phyloP scores from a whole-genome alignment of 2,329 filamentous ascomycete species.

The Calycina marina region DNA sequence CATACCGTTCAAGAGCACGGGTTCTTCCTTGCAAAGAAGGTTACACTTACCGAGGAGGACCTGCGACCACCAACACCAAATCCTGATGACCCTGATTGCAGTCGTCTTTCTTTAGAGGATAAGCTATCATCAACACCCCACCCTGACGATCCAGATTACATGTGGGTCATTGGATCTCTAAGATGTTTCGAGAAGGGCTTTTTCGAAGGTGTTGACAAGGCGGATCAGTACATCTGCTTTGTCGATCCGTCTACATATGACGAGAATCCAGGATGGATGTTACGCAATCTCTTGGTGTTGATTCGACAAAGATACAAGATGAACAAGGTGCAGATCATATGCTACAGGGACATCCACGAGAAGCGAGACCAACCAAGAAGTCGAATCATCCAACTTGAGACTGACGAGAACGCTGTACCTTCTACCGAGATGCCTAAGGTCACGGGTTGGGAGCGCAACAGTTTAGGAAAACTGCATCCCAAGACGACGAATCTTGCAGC shows the following conservation, averaged over 20 bases:
- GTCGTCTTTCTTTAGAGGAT: too few relatives aligned
- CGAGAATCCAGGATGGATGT: slow-evolving; percentile 79
- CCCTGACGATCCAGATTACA: slow-evolving; percentile 33
- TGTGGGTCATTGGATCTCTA: slow-evolving; percentile 66
- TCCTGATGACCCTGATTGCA: slow-evolving; percentile 32
- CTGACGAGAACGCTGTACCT: slow-evolving; percentile 15
- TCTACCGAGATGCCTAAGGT: slow-evolving; percentile 60
- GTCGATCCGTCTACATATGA: slow-evolving; percentile 86
- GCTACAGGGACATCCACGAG: slow-evolving; percentile 73
- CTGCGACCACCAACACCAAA: slow-evolving; percentile 31
- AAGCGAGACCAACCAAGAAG: slow-evolving; percentile 70
- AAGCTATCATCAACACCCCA: too few relatives aligned
- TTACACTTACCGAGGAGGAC: slow-evolving; percentile 24
- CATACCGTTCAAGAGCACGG: slow-evolving; percentile 77
- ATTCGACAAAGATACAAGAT: slow-evolving; percentile 71
- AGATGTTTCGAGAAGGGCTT: slow-evolving; percentile 75
- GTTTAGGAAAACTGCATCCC: slow-evolving; percentile 60
- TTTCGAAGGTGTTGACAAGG: slow-evolving; percentile 56
- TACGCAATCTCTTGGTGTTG: slow-evolving; percentile 77
- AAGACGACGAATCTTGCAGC: slow-evolving; percentile 72
- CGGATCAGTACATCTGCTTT: slow-evolving; percentile 74
- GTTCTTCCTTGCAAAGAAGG: slow-evolving; percentile 86
- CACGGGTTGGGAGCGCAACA: slow-evolving; percentile 87
- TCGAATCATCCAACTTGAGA: slow-evolving; percentile 46
- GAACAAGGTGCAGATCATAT: slow-evolving; percentile 66